A percentile compares a stretch with the other conserved stretches of the same genome.
These are phyloP conservation scores for Candida tetrigidarum DNA, from an alignment of 1,139 yeast species.

Conservation along the genomic window DNA sequence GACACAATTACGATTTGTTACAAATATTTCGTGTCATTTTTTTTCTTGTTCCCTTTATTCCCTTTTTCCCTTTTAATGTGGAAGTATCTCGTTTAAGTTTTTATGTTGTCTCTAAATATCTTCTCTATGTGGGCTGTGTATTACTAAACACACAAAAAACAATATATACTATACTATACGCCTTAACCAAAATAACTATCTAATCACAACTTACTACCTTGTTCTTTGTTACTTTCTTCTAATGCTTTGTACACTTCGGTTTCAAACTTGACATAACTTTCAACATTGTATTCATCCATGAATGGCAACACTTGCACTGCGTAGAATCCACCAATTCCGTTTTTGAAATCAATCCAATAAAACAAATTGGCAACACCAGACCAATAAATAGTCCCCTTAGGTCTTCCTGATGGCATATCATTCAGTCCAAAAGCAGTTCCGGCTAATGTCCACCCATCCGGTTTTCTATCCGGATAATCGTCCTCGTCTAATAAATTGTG, in stretches of 20 bases:
- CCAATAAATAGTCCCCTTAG: conserved; percentile 46
- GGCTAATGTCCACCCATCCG: conserved; percentile 79
- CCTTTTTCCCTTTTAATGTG: no score
- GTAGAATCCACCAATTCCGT: conserved; percentile 47
- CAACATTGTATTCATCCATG: conserved; percentile 21
- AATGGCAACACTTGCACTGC: conserved; percentile 44
- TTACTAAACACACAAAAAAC: not conserved
- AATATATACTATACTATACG: not conserved
- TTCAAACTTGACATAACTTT: conserved; percentile 23
- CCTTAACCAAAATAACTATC: not conserved
- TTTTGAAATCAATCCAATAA: conserved; percentile 51
- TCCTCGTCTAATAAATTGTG: conserved; percentile 20
- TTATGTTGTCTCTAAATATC: no score
- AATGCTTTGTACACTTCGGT: conserved; percentile 21
- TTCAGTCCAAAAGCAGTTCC: conserved; percentile 69
- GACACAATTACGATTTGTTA: no score
- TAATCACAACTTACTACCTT: conserved; percentile 7
- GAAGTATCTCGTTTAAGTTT: no score
- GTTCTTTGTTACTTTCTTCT: conserved; percentile 11
- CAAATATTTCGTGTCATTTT: no score
- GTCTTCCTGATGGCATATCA: conserved; percentile 42
- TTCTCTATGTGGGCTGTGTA: conserved; percentile 4
- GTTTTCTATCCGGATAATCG: conserved; percentile 42
- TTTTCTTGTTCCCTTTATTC: no score
- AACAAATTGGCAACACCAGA: conserved; percentile 49